Conservation (phyloP, 345 rosid genomes). For the Lagerstroemia speciosa region DNA sequence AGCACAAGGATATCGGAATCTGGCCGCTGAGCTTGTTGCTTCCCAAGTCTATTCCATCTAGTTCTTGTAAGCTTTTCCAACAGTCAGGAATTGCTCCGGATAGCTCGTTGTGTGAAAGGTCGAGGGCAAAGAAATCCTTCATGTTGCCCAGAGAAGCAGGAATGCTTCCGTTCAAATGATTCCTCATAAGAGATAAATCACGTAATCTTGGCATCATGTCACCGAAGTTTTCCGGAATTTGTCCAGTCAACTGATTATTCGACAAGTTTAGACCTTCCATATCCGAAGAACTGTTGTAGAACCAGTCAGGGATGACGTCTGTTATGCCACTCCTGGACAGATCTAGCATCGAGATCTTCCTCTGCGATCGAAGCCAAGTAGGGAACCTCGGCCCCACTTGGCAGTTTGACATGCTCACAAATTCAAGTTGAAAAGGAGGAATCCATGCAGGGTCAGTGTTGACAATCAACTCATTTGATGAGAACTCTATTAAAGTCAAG, state of each 20-base stretch:
- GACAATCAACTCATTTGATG: background rate
- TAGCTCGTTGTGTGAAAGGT: background rate
- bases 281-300: background rate
- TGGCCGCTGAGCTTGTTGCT: slow-evolving; percentile 1
- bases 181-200: background rate
- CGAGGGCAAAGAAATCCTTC: fast-evolving
- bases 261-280: background rate
- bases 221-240: background rate
- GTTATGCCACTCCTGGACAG: slow-evolving; percentile 2
- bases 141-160: background rate
- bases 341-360: background rate
- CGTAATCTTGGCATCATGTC: background rate
- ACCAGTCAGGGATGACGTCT: slow-evolving; percentile 3
- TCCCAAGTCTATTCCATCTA: background rate
- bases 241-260: background rate
- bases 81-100: background rate
- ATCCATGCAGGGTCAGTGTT: background rate
- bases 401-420: background rate
- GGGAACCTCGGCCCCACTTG: slow-evolving; percentile 1
- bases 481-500: background rate
- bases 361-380: background rate
- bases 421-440: background rate
- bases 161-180: background rate
- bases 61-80: background rate
- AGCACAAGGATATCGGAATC: background rate